Base-by-base conservation (phyloP, 768 basidiomycete species). In the Russula sp. region DNA sequence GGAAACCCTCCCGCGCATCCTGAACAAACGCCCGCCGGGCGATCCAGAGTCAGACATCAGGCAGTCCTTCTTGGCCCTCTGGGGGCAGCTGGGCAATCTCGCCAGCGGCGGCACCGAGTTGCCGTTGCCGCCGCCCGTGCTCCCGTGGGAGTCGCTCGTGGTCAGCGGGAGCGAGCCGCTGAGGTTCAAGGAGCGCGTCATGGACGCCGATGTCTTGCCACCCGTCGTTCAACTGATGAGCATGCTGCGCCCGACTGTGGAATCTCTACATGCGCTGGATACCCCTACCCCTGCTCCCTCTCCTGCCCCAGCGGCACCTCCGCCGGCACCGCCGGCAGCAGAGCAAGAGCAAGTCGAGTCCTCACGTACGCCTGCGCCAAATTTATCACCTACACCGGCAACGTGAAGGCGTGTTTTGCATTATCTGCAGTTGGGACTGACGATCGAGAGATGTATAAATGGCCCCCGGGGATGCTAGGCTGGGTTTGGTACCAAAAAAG, bases 161-260 rank as follows among this genome's bases (percentile, higher is more conserved):
- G 18, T 59, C 18, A 20, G 7, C 13, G 35, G 51, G 18, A 52
- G 25, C 25, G 58, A 41, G 25, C 51, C 58, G 0, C 18, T 45
- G n/a, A 34, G 36, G 13, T 59, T 53, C 25, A 54, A 41, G 52
- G 47, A 47, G 22, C 29, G 14, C 3, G 20, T 55, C 22, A 49
- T 60, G 59, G 38, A 49, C 6, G 46, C 52, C 20, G 38, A 25
- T 5, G 25, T 6, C 10, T 22, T 48, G 20, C n/a, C 22, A 46
- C 59, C 32, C 13, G 20, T 60, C 8, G 20, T 41, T 5, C 53
- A 49, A 39, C 16, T 60, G 29, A 55, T 55, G 53, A 55, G 53
- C 53, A 60, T 55, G 59, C 53, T 55, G 22, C 53, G 53, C n/a
- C 38, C 39, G 9, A 47, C 54, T 3, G 46, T 47, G 11, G 59